Evolutionary conservation across 768 basidiomycete genomes (phyloP), one percentile per base, ranked within the genome.

Genomic region (Piloderma croceum): DNA sequence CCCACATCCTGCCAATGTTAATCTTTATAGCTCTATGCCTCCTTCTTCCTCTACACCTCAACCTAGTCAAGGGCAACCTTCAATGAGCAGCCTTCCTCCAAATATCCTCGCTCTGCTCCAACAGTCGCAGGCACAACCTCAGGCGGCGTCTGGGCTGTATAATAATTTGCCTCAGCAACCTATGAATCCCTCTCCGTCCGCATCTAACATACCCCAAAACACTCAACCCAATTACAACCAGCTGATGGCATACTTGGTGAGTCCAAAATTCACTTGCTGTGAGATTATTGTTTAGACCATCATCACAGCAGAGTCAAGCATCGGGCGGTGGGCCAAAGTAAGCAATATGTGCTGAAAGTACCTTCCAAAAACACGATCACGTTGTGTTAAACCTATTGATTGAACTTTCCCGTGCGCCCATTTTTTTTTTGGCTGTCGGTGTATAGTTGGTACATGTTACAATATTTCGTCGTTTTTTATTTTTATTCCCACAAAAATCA

Each of bases 101-200:
- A 83, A 82, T 47, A 70, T 89, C 13, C 62, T 87, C 38, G 81
- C 85, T 0, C 49, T 87, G 32, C 57, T 88, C 33, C 83, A 83
- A 46, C 74, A 77, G 45, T 69, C 66, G 9, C 60, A 61, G 29
- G 65, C 60, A 33, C 50, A 50, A 15, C 50, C 52, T 21, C 22
- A 46, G 3, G 44, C 50, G 18, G 20, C 34, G 32, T 21, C n/a
- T 22, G 13, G 13, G 21, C 35, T 36, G n/a, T 22, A 13, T n/a
- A n/a, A 17, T 21, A n/a, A 21, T 13, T 13, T 21, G 21, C n/a
- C 5, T 22, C 35, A 36, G 13, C 35, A 48, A 47, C 5, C 11
- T 64, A 65, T 7, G 45, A 57, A 20, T 11, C 27, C 27, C 15
- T 42, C 51, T 15, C 47, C 62, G 17, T 52, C 61, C 40, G 60